A percentile compares a stretch with the other conserved stretches of the same genome.
Conservation (phyloP, 768 basidiomycete genomes). For the Suillus bovinus region DNA sequence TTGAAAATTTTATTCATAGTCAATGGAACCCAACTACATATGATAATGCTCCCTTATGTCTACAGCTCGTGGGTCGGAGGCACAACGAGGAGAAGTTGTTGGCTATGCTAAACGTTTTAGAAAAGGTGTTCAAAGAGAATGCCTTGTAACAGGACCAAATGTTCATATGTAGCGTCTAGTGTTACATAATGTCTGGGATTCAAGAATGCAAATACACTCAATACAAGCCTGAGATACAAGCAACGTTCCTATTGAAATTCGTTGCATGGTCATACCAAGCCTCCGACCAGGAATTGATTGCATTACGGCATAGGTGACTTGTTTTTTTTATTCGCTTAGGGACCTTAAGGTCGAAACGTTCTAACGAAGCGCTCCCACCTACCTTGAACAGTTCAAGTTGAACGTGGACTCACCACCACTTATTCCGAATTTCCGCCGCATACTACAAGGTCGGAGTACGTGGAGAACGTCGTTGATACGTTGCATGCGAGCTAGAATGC, state of each 20-base stretch:
- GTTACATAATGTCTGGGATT: not conserved
- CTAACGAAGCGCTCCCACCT: not conserved
- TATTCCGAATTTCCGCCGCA: too few species aligned
- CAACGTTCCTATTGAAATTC: not conserved
- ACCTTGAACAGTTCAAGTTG: not conserved
- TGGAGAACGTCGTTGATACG: not conserved
- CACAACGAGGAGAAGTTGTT: conserved; percentile 51
- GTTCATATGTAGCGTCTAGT: not conserved
- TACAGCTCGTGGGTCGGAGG: conserved; percentile 53
- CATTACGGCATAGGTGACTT: not conserved
- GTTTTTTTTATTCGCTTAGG: not conserved
- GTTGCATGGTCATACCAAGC: not conserved
- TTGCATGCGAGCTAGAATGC: not conserved
- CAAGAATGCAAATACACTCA: not conserved
- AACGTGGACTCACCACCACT: not conserved
- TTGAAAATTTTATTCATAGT: conserved; percentile 35
- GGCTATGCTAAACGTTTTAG: conserved; percentile 43
- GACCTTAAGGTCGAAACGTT: conserved; percentile 1
- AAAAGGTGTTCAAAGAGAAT: conserved; percentile 22
- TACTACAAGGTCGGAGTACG: not conserved
- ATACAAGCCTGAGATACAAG: not conserved
- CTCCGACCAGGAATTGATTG: not conserved
- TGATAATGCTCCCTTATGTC: conserved; percentile 43
- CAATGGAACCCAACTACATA: conserved; percentile 46
- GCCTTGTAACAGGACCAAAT: not conserved